Conservation (phyloP, 768 basidiomycete genomes). For the Pleurotus platypus region DNA sequence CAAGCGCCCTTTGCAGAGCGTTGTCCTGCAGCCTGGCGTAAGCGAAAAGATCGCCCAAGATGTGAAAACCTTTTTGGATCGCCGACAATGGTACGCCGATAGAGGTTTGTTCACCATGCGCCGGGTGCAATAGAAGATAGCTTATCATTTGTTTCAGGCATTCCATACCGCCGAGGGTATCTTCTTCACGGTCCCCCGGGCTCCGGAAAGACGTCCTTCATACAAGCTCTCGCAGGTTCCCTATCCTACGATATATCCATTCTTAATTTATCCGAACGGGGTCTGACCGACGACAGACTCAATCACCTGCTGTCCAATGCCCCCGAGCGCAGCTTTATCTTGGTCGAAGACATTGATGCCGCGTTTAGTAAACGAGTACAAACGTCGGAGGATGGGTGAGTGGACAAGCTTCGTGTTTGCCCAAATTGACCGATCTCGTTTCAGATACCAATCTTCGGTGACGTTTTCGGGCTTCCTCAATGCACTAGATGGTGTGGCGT, state of each 20-base stretch:
- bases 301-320: conserved; percentile 90
- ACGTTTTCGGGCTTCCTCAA: conserved; percentile 98
- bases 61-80: conserved; percentile 72
- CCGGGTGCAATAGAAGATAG: conserved; percentile 5
- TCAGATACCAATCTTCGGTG: conserved; percentile 88
- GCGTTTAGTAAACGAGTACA: conserved; percentile 93
- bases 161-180: conserved; percentile 95
- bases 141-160: conserved; percentile 51
- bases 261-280: conserved; percentile 93
- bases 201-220: conserved; percentile 97
- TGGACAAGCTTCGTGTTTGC: conserved; percentile 7
- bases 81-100: conserved; percentile 94
- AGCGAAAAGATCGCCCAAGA: conserved; percentile 82
- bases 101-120: conserved; percentile 55
- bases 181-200: conserved; percentile 95
- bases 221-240: conserved; percentile 92
- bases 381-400: conserved; percentile 89
- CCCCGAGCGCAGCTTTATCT: conserved; percentile 89
- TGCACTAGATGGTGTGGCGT: conserved; percentile 95
- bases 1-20: conserved; percentile 83
- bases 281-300: conserved; percentile 94
- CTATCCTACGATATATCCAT: conserved; percentile 95
- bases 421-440: conserved; percentile 13
- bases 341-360: conserved; percentile 97
- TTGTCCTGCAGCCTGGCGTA: conserved; percentile 81